Evolutionary conservation across 805 yeast species (phyloP).

Genomic region (Priceomyces medius): DNA sequence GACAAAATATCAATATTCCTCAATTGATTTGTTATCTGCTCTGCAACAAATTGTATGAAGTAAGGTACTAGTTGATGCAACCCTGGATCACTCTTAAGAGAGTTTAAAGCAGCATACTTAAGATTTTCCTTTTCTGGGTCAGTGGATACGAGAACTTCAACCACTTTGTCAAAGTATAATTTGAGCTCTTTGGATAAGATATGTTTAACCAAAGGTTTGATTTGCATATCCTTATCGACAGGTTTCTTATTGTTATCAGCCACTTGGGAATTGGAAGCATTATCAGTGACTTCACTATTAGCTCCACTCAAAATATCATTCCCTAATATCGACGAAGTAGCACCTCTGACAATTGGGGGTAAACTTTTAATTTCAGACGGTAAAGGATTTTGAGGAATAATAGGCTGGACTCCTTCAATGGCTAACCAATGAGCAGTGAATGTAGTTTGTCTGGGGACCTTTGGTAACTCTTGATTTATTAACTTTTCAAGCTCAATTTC

Average conservation of each 20-base stretch:
- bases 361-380: slow-evolving; percentile 72
- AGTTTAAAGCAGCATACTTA: slow-evolving; percentile 77
- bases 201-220: slow-evolving; percentile 92
- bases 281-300: slow-evolving; percentile 14
- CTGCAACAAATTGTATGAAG: slow-evolving; percentile 93
- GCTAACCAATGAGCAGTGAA: slow-evolving; percentile 98
- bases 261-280: slow-evolving; percentile 11
- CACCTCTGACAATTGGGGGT: slow-evolving; percentile 81
- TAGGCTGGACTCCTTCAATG: slow-evolving; percentile 97
- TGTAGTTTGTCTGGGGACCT: slow-evolving; percentile 87
- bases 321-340: slow-evolving; percentile 53
- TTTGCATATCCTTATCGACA: slow-evolving; percentile 50
- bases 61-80: slow-evolving; percentile 95
- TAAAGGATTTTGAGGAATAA: slow-evolving; percentile 94
- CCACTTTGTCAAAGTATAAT: slow-evolving; percentile 87
- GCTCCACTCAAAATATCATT: slow-evolving; percentile 38
- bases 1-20: slow-evolving; percentile 67
- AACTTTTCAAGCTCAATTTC: slow-evolving; percentile 93
- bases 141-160: slow-evolving; percentile 67
- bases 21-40: slow-evolving; percentile 86
- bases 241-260: slow-evolving; percentile 21
- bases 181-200: slow-evolving; percentile 92
- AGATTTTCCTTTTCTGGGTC: slow-evolving; percentile 56
- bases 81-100: slow-evolving; percentile 90
- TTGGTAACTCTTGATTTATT: slow-evolving; percentile 91